phyloP scores from a whole-genome alignment of 257 asterid genomes.

The Solanum piurae region DNA sequence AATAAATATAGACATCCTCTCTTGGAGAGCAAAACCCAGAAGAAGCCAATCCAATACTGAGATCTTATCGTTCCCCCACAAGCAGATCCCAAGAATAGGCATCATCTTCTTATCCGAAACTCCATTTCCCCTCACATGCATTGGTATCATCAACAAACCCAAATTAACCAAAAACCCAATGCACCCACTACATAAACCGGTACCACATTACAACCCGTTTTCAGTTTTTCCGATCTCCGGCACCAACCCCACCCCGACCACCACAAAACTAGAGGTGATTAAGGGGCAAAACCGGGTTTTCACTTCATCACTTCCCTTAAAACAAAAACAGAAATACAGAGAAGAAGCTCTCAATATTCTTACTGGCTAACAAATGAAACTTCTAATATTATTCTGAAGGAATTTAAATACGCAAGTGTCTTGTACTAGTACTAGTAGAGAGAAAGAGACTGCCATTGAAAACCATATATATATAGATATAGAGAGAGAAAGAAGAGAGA shows the following conservation, averaged over 20 bases:
- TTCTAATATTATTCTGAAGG: neutral
- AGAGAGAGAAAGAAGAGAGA: slow-evolving; percentile 1
- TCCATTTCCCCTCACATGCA: neutral
- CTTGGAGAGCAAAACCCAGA: neutral
- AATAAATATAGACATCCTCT: neutral
- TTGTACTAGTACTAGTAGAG: neutral
- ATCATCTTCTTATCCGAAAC: neutral
- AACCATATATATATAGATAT: neutral
- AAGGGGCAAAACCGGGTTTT: neutral
- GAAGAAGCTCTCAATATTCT: neutral
- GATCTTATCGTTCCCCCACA: neutral
- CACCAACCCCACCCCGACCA: neutral
- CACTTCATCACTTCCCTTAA: neutral
- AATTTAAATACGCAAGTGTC: neutral
- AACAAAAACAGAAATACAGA: neutral
- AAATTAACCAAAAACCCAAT: neutral
- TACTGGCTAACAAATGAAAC: neutral
- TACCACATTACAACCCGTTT: neutral
- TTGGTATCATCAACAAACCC: slow-evolving; percentile 1
- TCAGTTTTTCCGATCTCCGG: neutral
- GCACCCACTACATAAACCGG: neutral
- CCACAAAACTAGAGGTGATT: neutral
- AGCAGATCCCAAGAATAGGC: neutral
- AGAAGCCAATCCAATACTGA: neutral
- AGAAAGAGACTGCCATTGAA: neutral